These are phyloP conservation scores for Apiosordaria backusii DNA, from an alignment of 495 filamentous ascomycete species.

Conservation along the genomic window DNA sequence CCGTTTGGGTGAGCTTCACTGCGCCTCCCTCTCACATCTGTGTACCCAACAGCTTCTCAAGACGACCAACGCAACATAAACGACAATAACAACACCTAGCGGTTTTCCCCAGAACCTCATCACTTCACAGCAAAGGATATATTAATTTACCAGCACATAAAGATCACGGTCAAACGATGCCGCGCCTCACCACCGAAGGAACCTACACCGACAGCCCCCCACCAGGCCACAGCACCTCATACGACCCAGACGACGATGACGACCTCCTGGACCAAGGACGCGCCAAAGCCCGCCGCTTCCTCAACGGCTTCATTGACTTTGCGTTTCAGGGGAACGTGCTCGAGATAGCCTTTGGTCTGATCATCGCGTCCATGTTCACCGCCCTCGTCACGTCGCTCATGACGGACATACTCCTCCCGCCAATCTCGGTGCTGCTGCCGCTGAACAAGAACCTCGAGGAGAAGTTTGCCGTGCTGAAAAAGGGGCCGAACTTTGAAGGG, in stretches of 20 bases:
- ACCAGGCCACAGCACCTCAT: not conserved
- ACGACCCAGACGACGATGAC: not conserved
- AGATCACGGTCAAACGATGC: not conserved
- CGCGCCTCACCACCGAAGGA: not conserved
- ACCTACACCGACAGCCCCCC: not conserved
- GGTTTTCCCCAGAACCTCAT: not conserved
- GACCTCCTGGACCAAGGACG: not conserved
- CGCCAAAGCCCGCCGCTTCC: slow-evolving; percentile 31
- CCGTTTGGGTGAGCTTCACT: not conserved
- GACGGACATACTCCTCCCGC: slow-evolving; percentile 64
- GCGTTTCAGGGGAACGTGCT: slow-evolving; percentile 72
- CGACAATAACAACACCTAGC: no score
- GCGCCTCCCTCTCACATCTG: no score
- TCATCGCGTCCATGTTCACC: slow-evolving; percentile 70
- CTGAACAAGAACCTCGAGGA: slow-evolving; percentile 69
- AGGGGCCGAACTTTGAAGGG: slow-evolving; percentile 41
- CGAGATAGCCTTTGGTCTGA: slow-evolving; percentile 71
- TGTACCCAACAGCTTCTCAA: not conserved
- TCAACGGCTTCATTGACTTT: slow-evolving; percentile 65
- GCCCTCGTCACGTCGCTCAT: slow-evolving; percentile 70
- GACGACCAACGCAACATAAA: not conserved
- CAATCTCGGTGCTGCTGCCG: slow-evolving; percentile 65
- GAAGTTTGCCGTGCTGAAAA: slow-evolving; percentile 65
- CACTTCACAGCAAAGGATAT: no score
- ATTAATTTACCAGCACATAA: not conserved